phyloP scores from a whole-genome alignment of 306 rosid genomes.

The Castanea sativa region DNA sequence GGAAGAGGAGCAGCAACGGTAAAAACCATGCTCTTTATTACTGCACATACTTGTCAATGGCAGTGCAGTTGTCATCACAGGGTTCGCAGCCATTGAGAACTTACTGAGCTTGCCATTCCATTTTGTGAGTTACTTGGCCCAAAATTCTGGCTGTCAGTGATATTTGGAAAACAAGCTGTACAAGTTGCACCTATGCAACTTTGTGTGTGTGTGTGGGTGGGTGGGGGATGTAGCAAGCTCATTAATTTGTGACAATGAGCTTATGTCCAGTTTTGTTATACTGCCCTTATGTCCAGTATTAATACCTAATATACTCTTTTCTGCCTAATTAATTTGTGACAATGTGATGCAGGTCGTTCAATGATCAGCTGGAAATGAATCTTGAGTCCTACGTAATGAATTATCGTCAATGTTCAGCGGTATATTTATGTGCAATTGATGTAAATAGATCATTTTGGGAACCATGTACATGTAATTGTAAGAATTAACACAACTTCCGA shows the following conservation, averaged over 20 bases:
- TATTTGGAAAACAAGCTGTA: too few relatives aligned
- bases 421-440: too few relatives aligned
- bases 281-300: neutral
- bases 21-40: neutral
- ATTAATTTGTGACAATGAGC: too few relatives aligned
- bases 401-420: neutral
- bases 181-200: too few relatives aligned
- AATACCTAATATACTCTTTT: neutral
- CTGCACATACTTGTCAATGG: neutral
- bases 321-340: neutral
- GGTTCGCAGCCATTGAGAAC: neutral
- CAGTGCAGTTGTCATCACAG: neutral
- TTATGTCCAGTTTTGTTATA: too few relatives aligned
- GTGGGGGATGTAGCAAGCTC: neutral
- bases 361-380: neutral
- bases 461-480: too few relatives aligned
- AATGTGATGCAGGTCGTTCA: constrained; percentile 9
- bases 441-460: neutral
- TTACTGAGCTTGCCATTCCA: neutral
- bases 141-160: too few relatives aligned
- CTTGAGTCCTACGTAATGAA: neutral
- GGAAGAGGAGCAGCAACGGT: constrained; percentile 12
- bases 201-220: too few relatives aligned
- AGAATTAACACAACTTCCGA: neutral
- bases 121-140: neutral